Conservation (phyloP, 75 land plant species). For the Pinus albicaulis region DNA sequence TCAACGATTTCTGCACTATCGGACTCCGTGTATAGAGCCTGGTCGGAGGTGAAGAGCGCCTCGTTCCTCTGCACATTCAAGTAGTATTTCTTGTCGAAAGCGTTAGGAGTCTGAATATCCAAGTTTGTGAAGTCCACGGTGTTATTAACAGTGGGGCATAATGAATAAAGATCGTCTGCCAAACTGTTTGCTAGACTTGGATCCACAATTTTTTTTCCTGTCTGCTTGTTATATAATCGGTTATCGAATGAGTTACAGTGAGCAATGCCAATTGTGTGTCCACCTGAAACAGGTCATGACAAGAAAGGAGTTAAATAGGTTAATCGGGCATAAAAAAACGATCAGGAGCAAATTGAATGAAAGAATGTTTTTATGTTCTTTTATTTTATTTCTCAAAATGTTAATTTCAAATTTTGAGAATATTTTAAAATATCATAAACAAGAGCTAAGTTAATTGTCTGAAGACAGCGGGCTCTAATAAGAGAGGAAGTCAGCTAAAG, state of each 20-base stretch:
- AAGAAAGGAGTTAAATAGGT: too few relatives aligned
- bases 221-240: conserved; percentile 22
- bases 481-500: too few relatives aligned
- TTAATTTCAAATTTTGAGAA: too few relatives aligned
- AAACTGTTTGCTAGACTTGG: not conserved
- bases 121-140: not conserved
- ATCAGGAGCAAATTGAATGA: too few relatives aligned
- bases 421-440: too few relatives aligned
- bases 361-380: too few relatives aligned
- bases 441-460: too few relatives aligned
- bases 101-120: conserved; percentile 1
- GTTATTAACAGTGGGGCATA: not conserved
- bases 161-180: not conserved
- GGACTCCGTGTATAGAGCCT: not conserved
- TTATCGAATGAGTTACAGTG: conserved; percentile 16
- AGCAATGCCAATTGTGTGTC: conserved; percentile 33
- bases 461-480: too few relatives aligned
- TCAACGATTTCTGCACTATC: not conserved
- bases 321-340: too few relatives aligned
- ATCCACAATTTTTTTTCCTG: not conserved
- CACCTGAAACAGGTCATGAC: conserved; percentile 11
- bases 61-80: not conserved
- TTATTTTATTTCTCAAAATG: too few relatives aligned
- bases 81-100: conserved; percentile 10
- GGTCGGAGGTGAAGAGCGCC: conserved; percentile 1